Conservation (phyloP, 2,329 filamentous ascomycete genomes). For the Colletotrichum sidae region DNA sequence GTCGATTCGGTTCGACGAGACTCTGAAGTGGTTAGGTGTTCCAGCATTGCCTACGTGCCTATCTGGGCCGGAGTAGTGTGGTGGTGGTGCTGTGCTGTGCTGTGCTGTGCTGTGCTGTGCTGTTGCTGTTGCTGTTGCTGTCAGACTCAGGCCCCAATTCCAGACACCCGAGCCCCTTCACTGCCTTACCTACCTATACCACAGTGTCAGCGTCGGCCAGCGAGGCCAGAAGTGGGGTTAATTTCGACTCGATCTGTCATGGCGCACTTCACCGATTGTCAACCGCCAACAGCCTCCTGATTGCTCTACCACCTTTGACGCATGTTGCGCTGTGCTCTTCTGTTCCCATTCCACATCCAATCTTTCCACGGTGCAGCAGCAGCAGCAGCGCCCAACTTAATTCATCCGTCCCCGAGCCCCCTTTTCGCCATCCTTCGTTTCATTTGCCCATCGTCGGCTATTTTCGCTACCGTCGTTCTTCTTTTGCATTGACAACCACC, state of each 20-base stretch:
- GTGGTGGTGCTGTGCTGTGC: too few relatives aligned
- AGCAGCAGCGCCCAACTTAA: too few relatives aligned
- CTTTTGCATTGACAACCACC: constrained; percentile 21
- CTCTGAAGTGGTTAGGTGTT: too few relatives aligned
- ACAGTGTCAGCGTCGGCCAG: constrained; percentile 30
- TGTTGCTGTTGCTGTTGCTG: too few relatives aligned
- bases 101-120: too few relatives aligned
- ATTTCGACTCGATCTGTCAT: constrained; percentile 38
- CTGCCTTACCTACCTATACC: not conserved
- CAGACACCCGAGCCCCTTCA: not conserved
- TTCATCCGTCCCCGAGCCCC: constrained; percentile 4
- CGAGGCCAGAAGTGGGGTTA: constrained; percentile 42
- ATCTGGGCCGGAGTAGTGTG: too few relatives aligned
- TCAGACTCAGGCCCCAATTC: too few relatives aligned
- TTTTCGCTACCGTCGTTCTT: not conserved
- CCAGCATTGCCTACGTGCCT: too few relatives aligned
- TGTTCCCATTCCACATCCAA: constrained; percentile 34
- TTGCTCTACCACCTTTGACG: constrained; percentile 1
- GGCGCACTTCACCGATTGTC: constrained; percentile 34
- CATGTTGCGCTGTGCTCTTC: not conserved
- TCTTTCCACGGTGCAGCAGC: constrained; percentile 2
- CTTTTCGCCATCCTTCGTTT: constrained; percentile 24
- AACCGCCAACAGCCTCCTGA: constrained; percentile 34
- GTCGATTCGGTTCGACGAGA: too few relatives aligned
- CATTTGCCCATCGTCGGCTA: constrained; percentile 7